Conservation (phyloP, 2,329 filamentous ascomycete species). For the Intubia oerlemansii region DNA sequence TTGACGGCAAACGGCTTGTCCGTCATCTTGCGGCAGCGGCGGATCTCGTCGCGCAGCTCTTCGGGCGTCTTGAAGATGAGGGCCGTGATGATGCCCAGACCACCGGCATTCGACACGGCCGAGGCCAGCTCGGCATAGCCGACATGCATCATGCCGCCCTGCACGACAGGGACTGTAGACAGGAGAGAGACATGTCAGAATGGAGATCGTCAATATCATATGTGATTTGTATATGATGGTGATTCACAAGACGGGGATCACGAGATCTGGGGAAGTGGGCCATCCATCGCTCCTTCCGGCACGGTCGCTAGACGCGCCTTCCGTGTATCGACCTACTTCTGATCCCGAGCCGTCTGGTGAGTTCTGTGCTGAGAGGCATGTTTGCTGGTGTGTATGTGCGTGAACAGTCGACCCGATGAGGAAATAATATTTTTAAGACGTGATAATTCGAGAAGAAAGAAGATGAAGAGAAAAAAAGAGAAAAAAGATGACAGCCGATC, state of each 20-base stretch:
- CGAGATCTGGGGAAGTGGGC: too few relatives aligned
- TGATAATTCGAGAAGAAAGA: too few relatives aligned
- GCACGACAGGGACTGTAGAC: constrained; percentile 49
- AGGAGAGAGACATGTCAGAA: constrained; percentile 11
- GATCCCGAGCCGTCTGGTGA: constrained; percentile 36
- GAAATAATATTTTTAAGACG: too few relatives aligned
- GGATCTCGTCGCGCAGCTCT: constrained; percentile 85
- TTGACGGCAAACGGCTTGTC: constrained; percentile 76
- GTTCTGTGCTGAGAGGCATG: constrained; percentile 36
- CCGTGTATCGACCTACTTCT: constrained; percentile 9
- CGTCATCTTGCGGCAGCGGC: constrained; percentile 61
- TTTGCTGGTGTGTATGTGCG: too few relatives aligned
- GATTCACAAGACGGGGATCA: too few relatives aligned
- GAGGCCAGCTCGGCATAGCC: constrained; percentile 57
- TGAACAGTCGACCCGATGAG: too few relatives aligned
- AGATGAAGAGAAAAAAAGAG: too few relatives aligned
- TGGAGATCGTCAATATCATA: too few relatives aligned
- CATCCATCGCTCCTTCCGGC: background rate
- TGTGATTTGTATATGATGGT: too few relatives aligned
- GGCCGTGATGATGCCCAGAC: constrained; percentile 63
- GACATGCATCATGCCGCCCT: constrained; percentile 49
- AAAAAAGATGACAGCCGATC: too few relatives aligned
- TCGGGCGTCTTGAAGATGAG: constrained; percentile 86
- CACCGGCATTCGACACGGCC: constrained; percentile 63
- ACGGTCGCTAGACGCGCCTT: background rate